Evolutionary conservation across 306 rosid species (phyloP).

Genomic region (Rosa lucieae): DNA sequence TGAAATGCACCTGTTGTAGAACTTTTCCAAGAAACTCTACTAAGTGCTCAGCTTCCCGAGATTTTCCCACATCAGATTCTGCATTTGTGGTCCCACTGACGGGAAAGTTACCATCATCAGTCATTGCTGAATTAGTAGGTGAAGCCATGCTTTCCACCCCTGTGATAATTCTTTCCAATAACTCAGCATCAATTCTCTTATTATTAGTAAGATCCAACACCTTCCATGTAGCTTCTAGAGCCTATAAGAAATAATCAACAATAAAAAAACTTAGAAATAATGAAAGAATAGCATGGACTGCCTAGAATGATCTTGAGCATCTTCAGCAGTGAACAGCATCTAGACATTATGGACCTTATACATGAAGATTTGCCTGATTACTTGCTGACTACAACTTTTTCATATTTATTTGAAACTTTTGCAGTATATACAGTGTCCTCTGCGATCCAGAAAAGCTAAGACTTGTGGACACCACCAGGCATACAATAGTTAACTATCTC

Average conservation of each 20-base stretch:
- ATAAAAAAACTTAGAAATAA: conserved; percentile 10
- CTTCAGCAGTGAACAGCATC: neutral
- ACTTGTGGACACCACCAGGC: too few species aligned
- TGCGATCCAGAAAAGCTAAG: too few species aligned
- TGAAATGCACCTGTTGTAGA: conserved; percentile 60
- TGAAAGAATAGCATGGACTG: neutral
- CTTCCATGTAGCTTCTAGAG: conserved; percentile 74
- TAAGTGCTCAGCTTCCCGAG: conserved; percentile 64
- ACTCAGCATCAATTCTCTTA: conserved; percentile 62
- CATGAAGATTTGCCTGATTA: neutral
- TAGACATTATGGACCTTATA: neutral
- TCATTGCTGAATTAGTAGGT: conserved; percentile 30
- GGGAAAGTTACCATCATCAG: conserved; percentile 25
- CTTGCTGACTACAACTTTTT: neutral
- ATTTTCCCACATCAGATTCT: conserved; percentile 41
- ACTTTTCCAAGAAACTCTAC: conserved; percentile 67
- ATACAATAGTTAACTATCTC: too few species aligned
- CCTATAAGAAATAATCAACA: conserved; percentile 48
- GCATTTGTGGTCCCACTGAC: conserved; percentile 38
- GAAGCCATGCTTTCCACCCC: conserved; percentile 62
- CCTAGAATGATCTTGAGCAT: neutral
- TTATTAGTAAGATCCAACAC: conserved; percentile 57
- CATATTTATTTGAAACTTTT: neutral
- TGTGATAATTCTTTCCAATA: conserved; percentile 59
- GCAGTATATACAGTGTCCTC: too few species aligned